phyloP scores from a whole-genome alignment of 306 rosid species.

The Gleditsia sinensis region DNA sequence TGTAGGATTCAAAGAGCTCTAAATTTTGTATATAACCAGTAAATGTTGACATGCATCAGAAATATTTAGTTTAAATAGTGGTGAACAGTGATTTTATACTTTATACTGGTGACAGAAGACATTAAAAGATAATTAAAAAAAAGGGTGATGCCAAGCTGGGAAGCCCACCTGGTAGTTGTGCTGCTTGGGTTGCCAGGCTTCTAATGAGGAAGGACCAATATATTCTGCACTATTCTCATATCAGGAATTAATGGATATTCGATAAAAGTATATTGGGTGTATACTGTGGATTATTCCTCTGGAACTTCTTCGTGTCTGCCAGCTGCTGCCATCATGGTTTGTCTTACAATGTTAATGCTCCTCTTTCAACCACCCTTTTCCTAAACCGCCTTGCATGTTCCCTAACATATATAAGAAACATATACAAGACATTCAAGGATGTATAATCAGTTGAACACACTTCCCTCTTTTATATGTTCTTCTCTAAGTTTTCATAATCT shows the following conservation, averaged over 20 bases:
- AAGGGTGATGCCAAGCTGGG: slow-evolving; percentile 1
- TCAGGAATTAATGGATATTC: slow-evolving; percentile 36
- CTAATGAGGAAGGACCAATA: slow-evolving; percentile 9
- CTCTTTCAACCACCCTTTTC: slow-evolving; percentile 8
- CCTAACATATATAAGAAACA: neutral
- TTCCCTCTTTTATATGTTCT: neutral
- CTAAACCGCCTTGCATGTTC: neutral
- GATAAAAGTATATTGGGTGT: slow-evolving; percentile 20
- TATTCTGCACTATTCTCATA: slow-evolving; percentile 29
- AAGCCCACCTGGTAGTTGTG: neutral
- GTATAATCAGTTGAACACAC: neutral
- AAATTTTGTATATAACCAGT: neutral
- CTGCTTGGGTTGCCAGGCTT: neutral
- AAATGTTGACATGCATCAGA: neutral
- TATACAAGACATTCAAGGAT: neutral
- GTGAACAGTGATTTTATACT: too few species aligned
- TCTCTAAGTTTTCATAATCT: neutral
- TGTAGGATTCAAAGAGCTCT: neutral
- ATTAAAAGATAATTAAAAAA: too few species aligned
- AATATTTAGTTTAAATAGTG: too few species aligned
- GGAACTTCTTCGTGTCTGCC: slow-evolving; percentile 11
- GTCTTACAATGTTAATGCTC: slow-evolving; percentile 7
- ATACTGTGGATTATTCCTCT: slow-evolving; percentile 37
- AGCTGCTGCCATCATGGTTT: slow-evolving; percentile 29
- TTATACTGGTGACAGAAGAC: too few species aligned